Evolutionary conservation across 73 alveolate species (phyloP).

Genomic region (Uronychia binucleata): DNA sequence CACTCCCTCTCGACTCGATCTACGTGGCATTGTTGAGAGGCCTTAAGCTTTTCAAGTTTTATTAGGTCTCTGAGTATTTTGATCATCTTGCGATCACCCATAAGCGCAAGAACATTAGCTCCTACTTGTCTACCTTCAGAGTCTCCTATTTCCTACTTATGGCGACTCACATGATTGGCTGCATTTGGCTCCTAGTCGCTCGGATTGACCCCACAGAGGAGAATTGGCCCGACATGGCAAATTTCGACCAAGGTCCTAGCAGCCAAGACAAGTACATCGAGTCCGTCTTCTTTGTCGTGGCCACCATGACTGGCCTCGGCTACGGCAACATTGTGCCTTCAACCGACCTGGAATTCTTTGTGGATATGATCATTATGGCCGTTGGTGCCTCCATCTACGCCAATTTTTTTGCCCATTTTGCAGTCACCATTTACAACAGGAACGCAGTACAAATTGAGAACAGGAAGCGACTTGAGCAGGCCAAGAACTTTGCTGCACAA

Average conservation of each 20-base stretch:
- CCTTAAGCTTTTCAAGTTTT: constrained; percentile 9
- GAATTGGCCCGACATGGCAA: constrained; percentile 31
- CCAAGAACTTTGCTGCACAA: constrained; percentile 48
- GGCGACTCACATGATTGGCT: constrained; percentile 40
- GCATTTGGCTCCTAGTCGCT: constrained; percentile 41
- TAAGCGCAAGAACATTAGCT: background rate
- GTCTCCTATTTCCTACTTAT: constrained; percentile 14
- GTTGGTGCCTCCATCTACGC: constrained; percentile 61
- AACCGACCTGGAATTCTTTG: constrained; percentile 46
- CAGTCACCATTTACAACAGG: constrained; percentile 27
- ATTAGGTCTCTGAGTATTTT: constrained; percentile 7
- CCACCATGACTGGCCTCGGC: constrained; percentile 69
- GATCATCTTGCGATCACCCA: background rate
- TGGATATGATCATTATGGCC: constrained; percentile 55
- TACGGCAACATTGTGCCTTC: constrained; percentile 47
- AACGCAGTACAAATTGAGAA: constrained; percentile 48
- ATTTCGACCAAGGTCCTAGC: constrained; percentile 15
- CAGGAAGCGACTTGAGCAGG: constrained; percentile 43
- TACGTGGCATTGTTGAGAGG: constrained; percentile 3
- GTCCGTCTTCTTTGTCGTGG: constrained; percentile 60
- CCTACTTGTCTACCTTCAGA: background rate
- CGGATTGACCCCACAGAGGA: constrained; percentile 18
- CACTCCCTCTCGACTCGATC: background rate
- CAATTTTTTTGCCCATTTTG: constrained; percentile 50
- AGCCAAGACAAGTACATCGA: constrained; percentile 50